Evolutionary conservation across 75 land plant genomes (phyloP), one percentile per base, ranked within the genome.

Genomic region (Isoetes taiwanensis): DNA sequence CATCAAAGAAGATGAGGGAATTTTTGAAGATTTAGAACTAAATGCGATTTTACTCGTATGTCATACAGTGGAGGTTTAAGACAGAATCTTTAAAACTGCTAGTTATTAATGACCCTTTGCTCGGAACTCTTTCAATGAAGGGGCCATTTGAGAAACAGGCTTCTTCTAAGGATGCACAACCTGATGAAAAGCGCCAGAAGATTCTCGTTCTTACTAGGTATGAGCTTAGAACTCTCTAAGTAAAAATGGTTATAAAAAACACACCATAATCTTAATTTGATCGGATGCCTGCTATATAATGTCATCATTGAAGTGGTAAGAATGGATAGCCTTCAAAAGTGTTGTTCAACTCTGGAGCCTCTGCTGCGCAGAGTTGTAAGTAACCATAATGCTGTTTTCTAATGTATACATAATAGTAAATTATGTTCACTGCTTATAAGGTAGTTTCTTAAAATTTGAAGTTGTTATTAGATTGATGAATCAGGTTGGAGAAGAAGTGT

Each of bases 401-500:
- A n/a, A n/a, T n/a, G n/a, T n/a, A n/a, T n/a, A n/a, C n/a, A n/a
- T n/a, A n/a, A 12, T 10, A 14, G 39, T 37, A 37, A 37, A 37
- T 14, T 10, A 10, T 37, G 9, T 37, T 37, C 14, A 37, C 14
- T 14, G 14, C 14, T 37, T 37, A 37, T 37, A 37, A 14, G 39
- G 39, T 10, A 37, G 14, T 10, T 37, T 37, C 21, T 27, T n/a
- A 11, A 41, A n/a, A n/a, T n/a, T n/a, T n/a, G n/a, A n/a, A n/a
- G n/a, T n/a, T n/a, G n/a, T n/a, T n/a, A n/a, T n/a, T 9, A 62
- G 20, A 34, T 56, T 19, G 1, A 28, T 41, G n/a, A 2, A 63
- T 66, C 74, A 90, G 97, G 91, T 90, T 21, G 88, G 97, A 75
- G 97, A 90, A 75, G 97, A 90, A 64, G 97, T 90, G 30, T 90